phyloP scores from a whole-genome alignment of 2,329 filamentous ascomycete genomes.

The Macrophomina phaseolina region DNA sequence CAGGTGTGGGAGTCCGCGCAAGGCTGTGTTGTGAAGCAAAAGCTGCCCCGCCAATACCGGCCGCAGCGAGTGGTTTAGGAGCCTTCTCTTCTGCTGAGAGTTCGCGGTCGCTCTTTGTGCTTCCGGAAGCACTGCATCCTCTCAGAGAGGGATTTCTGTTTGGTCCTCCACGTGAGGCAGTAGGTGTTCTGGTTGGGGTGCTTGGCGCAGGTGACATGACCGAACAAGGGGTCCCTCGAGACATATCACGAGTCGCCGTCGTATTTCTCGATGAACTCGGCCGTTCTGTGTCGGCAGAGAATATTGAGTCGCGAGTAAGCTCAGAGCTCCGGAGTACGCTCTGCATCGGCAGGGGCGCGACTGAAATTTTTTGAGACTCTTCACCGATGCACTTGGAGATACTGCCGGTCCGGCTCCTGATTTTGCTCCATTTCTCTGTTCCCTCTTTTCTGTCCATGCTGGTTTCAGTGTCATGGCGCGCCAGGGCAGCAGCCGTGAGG shows the following conservation, averaged over 20 bases:
- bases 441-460: constrained; percentile 55
- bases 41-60: constrained; percentile 39
- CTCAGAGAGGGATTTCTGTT: constrained; percentile 62
- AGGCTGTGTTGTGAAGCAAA: constrained; percentile 61
- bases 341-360: constrained; percentile 85
- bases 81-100: constrained; percentile 41
- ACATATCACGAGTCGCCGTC: constrained; percentile 66
- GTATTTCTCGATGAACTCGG: constrained; percentile 67
- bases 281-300: constrained; percentile 80
- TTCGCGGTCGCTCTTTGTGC: constrained; percentile 53
- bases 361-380: constrained; percentile 59
- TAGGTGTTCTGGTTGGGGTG: constrained; percentile 57
- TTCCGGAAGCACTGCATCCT: constrained; percentile 46
- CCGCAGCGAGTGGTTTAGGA: constrained; percentile 44
- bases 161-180: constrained; percentile 10
- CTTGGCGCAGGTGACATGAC: constrained; percentile 65
- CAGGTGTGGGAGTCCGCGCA: constrained; percentile 52
- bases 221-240: constrained; percentile 60
- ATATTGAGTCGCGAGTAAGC: constrained; percentile 82
- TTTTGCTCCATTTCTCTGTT: constrained; percentile 55
- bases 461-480: constrained; percentile 69
- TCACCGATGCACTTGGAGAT: constrained; percentile 59
- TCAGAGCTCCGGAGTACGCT: constrained; percentile 88
- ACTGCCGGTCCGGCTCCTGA: constrained; percentile 58
- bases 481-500: constrained; percentile 67